Base-by-base conservation (phyloP, 768 basidiomycete species). In the Dioszegia hungarica region DNA sequence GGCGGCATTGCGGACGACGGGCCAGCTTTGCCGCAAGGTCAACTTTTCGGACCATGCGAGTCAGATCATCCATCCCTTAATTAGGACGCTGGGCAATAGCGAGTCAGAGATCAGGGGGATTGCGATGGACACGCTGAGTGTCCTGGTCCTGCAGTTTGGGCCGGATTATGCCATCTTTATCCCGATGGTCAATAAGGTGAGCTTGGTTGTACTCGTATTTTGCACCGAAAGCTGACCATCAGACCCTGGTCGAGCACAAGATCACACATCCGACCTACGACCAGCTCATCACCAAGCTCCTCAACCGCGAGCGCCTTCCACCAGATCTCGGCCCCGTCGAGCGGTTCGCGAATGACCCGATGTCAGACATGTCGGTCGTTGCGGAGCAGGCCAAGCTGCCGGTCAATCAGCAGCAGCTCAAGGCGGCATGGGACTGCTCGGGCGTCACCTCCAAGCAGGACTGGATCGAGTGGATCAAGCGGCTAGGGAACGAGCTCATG, bases 41-140 rank as follows among this genome's bases (percentile, higher is more conserved):
- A 97, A 98, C 77, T 97, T 99, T 71, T 91, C 90, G 3, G 95
- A 98, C 69, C 94, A 98, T 62, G 91, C 95, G 20, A 94, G 91
- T 10, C 85, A 94, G 22, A 95, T 98, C 66, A 89, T 99, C 6
- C 95, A 98, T 67, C 93, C 95, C 4, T 81, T 99, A 24, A 87
- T 90, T 37, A 83, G 95, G 34, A 88, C 97, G 1, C 79, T 99
- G 55, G 85, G 85, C 38, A 80, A 79, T 33, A 62, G 60, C 28
- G 87, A 87, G 57, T 67, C 69, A 0, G 93, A 97, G 56, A 79
- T 98, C 44, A 82, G 89, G 20, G 82, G 83, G 75, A 84, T 88
- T 1, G 89, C 93, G 8, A 87, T 98, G 85, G 92, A 97, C 59
- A 89, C 92, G 0, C 78, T 99, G 1, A 95, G 90, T 73, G 88